phyloP scores from a whole-genome alignment of 768 basidiomycete genomes.

The Suillus sp. region DNA sequence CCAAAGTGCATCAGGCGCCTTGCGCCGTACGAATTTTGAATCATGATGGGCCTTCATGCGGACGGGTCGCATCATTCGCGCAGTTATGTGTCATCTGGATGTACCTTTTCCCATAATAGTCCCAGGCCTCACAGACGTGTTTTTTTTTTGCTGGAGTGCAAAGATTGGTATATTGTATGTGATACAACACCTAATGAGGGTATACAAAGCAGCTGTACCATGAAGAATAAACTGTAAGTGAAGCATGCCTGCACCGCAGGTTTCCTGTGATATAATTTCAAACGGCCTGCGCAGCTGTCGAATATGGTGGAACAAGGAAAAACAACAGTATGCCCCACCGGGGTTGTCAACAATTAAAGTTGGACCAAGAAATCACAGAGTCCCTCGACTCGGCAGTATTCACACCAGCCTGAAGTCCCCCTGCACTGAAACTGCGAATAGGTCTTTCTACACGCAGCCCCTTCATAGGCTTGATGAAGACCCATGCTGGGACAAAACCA shows the following conservation, averaged over 20 bases:
- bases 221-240: background rate
- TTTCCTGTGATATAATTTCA: background rate
- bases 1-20: constrained; percentile 23
- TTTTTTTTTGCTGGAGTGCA: background rate
- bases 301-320: background rate
- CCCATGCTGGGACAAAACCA: constrained; percentile 78
- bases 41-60: background rate
- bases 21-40: constrained; percentile 12
- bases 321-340: background rate
- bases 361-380: constrained; percentile 59
- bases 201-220: background rate
- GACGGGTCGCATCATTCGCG: background rate
- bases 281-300: background rate
- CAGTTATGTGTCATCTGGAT: background rate
- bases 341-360: constrained; percentile 41
- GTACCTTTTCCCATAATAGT: background rate
- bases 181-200: background rate
- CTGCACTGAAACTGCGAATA: constrained; percentile 53
- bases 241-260: constrained; percentile 11
- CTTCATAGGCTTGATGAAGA: constrained; percentile 64
- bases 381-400: constrained; percentile 41
- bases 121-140: background rate
- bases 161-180: background rate
- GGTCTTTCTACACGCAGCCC: constrained; percentile 65
- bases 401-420: constrained; percentile 52